Conservation (phyloP, 1,139 yeast genomes). For the Diutina mesorugosa region DNA sequence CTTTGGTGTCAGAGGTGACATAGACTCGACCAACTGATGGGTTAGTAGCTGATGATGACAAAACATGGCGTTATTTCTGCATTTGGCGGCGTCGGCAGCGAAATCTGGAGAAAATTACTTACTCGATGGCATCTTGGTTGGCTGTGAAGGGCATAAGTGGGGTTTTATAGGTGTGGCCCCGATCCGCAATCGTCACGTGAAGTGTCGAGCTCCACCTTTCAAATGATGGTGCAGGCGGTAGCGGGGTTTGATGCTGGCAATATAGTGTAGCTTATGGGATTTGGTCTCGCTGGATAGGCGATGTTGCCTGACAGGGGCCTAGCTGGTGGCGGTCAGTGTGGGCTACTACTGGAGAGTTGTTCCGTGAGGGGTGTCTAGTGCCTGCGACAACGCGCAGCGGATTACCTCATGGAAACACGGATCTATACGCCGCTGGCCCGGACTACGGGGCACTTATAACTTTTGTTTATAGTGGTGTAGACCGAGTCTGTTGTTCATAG, state of each 20-base stretch:
- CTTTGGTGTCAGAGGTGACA: constrained; percentile 1
- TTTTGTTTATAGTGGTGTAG: not conserved
- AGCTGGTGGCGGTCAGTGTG: too few relatives aligned
- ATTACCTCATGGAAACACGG: not conserved
- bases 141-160: not conserved
- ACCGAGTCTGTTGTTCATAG: not conserved
- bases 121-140: not conserved
- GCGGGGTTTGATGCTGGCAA: not conserved
- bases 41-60: not conserved
- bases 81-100: not conserved
- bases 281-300: not conserved
- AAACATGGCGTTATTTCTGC: not conserved
- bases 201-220: not conserved
- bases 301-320: too few relatives aligned
- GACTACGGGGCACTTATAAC: too few relatives aligned
- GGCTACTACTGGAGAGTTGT: not conserved
- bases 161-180: not conserved
- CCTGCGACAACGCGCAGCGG: not conserved
- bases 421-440: too few relatives aligned
- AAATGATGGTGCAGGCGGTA: not conserved
- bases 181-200: not conserved
- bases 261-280: not conserved
- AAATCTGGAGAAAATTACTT: not conserved
- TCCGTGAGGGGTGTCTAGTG: not conserved
- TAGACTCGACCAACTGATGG: not conserved